Evolutionary conservation across 371 early-diverging fungal genomes (phyloP), one percentile per base, ranked within the genome.

Genomic region (Lichtheimia corymbifera): DNA sequence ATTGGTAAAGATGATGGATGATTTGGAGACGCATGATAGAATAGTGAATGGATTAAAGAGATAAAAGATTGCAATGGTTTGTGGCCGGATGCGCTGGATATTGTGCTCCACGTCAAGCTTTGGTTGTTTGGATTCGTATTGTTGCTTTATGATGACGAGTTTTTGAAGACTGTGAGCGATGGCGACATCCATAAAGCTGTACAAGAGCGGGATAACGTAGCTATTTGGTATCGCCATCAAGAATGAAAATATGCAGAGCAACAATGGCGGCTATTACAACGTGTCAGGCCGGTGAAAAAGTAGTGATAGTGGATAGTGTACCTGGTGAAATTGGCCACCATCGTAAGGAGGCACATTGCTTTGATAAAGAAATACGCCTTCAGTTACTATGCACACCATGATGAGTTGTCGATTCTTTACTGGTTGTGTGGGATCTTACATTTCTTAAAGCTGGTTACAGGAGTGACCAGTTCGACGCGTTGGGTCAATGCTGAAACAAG

Each of bases 311-410:
- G 13, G 20, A 22, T 9, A 41, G 3, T 35, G 11, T 70, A 92
- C 93, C 77, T 95, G 96, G 71, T 95, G 93, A 65, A 87, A 92
- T 14, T 90, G 77, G 40, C 91, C 93, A 15, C 94, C 95, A 68
- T 93, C 93, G 71, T 94, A 97, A 11, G 95, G 94, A 27, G 92
- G 84, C 0, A 96, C 82, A 43, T 84, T 88, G 61, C 87, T 82
- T 17, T 82, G 67, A 59, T 85, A 91, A 41, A 96, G 78, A 70
- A 82, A 90, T n/a, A 95, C 77, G 30, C 96, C 96, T 78, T 96
- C 97, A 17, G 85, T 83, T 35, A 96, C 92, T 91, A 35, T 56
- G 14, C 14, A 47, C 18, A 47, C 7, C 11, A 15, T 14, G 2
- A 9, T 17, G 22, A 47, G 47, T 18, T 5, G n/a, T n/a, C 11